These are phyloP conservation scores for Aspergillus chevalieri DNA, from an alignment of 2,329 filamentous ascomycete genomes.

Conservation along the genomic window DNA sequence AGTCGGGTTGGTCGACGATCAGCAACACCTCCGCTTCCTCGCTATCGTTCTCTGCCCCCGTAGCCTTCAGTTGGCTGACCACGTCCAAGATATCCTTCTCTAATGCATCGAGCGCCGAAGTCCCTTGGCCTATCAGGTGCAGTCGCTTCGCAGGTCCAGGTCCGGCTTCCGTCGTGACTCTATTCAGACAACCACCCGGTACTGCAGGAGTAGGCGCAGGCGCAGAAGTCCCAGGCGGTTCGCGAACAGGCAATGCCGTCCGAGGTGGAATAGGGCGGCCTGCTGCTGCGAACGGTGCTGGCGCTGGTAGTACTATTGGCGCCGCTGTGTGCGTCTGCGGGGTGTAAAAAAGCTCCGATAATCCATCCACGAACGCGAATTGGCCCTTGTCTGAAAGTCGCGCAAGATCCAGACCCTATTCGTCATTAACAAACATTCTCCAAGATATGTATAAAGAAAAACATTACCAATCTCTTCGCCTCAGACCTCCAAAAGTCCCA, in stretches of 20 bases:
- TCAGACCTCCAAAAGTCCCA: constrained; percentile 72
- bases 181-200: constrained; percentile 9
- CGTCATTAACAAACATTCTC: background rate
- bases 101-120: constrained; percentile 25
- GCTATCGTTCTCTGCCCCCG: constrained; percentile 11
- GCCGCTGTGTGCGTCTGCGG: constrained; percentile 10
- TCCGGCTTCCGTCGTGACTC: constrained; percentile 14
- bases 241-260: constrained; percentile 23
- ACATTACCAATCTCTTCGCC: constrained; percentile 58
- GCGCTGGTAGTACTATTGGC: constrained; percentile 8
- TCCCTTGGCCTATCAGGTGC: constrained; percentile 24
- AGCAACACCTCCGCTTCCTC: constrained; percentile 44
- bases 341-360: constrained; percentile 52
- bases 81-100: constrained; percentile 30
- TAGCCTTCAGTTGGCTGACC: constrained; percentile 23
- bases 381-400: constrained; percentile 51
- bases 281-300: constrained; percentile 6
- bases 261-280: constrained; percentile 11
- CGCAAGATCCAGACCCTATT: constrained; percentile 65
- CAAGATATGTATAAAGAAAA: background rate
- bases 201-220: constrained; percentile 15
- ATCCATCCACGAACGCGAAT: constrained; percentile 70
- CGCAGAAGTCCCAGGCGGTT: constrained; percentile 16
- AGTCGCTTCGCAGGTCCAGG: constrained; percentile 20
- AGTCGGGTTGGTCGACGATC: constrained; percentile 60